Evolutionary conservation across 805 yeast genomes (phyloP).

Genomic region (Clavispora fructus): DNA sequence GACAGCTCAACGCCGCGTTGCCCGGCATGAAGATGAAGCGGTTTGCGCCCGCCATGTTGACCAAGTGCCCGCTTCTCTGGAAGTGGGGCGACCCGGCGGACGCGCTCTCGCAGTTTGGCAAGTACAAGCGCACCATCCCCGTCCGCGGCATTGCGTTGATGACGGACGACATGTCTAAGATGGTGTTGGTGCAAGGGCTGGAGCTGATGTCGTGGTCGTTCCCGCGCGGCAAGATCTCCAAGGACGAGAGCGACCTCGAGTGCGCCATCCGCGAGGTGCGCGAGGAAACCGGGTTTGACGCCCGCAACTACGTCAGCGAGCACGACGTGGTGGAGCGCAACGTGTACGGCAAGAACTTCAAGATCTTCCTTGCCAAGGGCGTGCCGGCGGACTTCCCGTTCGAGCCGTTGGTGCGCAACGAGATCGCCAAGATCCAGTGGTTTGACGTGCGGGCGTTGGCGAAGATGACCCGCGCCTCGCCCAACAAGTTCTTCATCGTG

Average conservation of each 20-base stretch:
- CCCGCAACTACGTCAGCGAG: slow-evolving; percentile 59
- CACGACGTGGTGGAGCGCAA: slow-evolving; percentile 77
- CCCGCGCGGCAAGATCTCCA: slow-evolving; percentile 94
- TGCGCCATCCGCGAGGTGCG: slow-evolving; percentile 90
- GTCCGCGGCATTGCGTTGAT: slow-evolving; percentile 94
- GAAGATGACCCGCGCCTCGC: slow-evolving; percentile 37
- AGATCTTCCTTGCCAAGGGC: slow-evolving; percentile 70
- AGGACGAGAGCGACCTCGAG: slow-evolving; percentile 79
- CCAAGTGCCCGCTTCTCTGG: slow-evolving; percentile 73
- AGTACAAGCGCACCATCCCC: slow-evolving; percentile 85
- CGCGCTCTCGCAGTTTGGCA: slow-evolving; percentile 73
- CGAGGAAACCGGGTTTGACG: slow-evolving; percentile 93
- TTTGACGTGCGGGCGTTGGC: slow-evolving; percentile 44
- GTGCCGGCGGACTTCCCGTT: slow-evolving; percentile 76
- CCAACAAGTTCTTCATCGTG: slow-evolving; percentile 41
- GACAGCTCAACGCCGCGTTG: slow-evolving; percentile 64
- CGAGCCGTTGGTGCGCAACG: slow-evolving; percentile 80
- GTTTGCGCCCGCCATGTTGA: slow-evolving; percentile 64
- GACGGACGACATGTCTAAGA: slow-evolving; percentile 61
- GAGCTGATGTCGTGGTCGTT: slow-evolving; percentile 85
- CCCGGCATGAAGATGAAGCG: slow-evolving; percentile 74
- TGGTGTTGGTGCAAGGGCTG: slow-evolving; percentile 78
- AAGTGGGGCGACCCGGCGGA: slow-evolving; percentile 79
- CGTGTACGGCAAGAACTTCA: slow-evolving; percentile 76
- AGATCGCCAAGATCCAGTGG: slow-evolving; percentile 84